phyloP scores from a whole-genome alignment of 2,329 filamentous ascomycete species.

The Ascosphaera acerosa region DNA sequence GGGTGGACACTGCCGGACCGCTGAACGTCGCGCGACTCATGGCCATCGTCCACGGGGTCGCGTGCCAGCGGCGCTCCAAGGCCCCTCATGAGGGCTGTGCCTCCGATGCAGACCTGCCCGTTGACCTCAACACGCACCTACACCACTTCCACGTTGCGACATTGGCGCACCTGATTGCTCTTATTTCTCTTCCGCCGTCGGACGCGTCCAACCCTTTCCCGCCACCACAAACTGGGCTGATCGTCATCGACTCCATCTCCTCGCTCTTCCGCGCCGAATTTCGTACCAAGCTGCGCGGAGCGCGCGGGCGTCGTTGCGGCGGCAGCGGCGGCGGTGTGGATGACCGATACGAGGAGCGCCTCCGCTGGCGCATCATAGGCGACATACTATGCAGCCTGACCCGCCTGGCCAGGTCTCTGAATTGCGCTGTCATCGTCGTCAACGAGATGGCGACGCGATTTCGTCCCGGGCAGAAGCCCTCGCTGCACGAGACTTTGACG shows the following conservation, averaged over 20 bases:
- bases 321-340: slow-evolving; percentile 12
- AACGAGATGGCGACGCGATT: slow-evolving; percentile 68
- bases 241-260: slow-evolving; percentile 59
- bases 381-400: slow-evolving; percentile 35
- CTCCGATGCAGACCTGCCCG: slow-evolving; percentile 3
- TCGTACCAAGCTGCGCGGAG: slow-evolving; percentile 25
- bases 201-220: too few species aligned
- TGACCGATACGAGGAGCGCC: slow-evolving; percentile 4
- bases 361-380: slow-evolving; percentile 34
- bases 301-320: slow-evolving; percentile 13
- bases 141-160: slow-evolving; percentile 36
- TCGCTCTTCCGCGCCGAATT: slow-evolving; percentile 54
- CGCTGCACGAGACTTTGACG: slow-evolving; percentile 49
- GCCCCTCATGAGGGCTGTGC: slow-evolving; percentile 1
- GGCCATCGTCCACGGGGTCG: slow-evolving; percentile 23
- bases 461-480: slow-evolving; percentile 36
- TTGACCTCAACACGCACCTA: too few species aligned
- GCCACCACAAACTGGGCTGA: slow-evolving; percentile 34
- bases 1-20: slow-evolving; percentile 44
- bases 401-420: slow-evolving; percentile 46
- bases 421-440: slow-evolving; percentile 48
- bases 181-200: slow-evolving; percentile 41
- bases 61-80: too few species aligned
- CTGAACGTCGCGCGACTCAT: slow-evolving; percentile 24
- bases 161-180: slow-evolving; percentile 40